Base-by-base conservation (phyloP, 139 green algal genomes). In the Gonium pectorale region DNA sequence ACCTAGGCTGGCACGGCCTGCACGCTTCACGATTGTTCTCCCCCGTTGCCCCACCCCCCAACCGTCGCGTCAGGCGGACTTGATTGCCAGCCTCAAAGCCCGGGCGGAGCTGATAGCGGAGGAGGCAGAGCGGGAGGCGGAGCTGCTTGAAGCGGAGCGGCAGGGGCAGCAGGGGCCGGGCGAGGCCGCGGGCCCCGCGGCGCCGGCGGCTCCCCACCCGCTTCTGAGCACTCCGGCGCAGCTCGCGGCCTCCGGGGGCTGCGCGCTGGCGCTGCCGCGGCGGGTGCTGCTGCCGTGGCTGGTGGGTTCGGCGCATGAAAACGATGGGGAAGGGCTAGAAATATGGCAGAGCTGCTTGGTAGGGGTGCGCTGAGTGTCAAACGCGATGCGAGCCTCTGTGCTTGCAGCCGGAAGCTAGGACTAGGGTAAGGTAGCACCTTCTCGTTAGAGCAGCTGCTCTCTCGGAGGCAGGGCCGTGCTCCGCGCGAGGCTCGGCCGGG, bases 231-330 rank as follows among this genome's bases (percentile, higher is more conserved):
- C 40, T 21, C 29, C 77, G 60, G 6, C 59, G 29, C 41, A 49
- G n/a, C 43, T 73, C 62, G 77, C 15, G n/a, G 29, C 4, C 17
- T 24, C 5, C 9, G 71, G 59, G 38, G 74, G 77, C 29, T 83
- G 77, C 46, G 43, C 37, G 5, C 19, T 85, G n/a, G 52, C 46
- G 40, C 79, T 91, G 49, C 74, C 87, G 13, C 80, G 78, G n/a
- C 22, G 87, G 6, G 87, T 89, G 79, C 54, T 91, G 63, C 51
- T 91, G 64, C 87, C 87, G 2, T 91, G 87, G 87, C 62, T 85
- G 80, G 86, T 90, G 59, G 22, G 79, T n/a, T n/a, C n/a, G n/a
- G n/a, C n/a, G n/a, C n/a, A n/a, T n/a, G n/a, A n/a, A n/a, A n/a
- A n/a, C n/a, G n/a, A n/a, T n/a, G n/a, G n/a, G n/a, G n/a, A n/a